phyloP scores from a whole-genome alignment of 495 filamentous ascomycete genomes.

The Podospora pseudoanserina region DNA sequence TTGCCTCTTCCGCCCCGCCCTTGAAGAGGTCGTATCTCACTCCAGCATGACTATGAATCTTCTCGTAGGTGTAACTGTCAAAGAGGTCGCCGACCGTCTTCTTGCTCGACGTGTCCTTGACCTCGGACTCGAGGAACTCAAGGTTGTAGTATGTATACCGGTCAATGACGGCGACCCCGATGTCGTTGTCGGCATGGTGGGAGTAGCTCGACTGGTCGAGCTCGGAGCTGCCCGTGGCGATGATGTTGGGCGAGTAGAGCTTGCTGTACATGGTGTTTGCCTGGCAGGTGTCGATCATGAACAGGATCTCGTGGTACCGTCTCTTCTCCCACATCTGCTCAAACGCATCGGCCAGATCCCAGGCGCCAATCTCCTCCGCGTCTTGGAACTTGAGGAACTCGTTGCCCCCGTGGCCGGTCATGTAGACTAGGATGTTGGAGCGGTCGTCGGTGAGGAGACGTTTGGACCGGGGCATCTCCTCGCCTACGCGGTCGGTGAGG shows the following conservation, averaged over 20 bases:
- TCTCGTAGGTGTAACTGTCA: conserved; percentile 88
- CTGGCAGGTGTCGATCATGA: conserved; percentile 99
- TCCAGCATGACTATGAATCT: conserved; percentile 92
- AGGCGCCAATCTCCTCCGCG: conserved; percentile 92
- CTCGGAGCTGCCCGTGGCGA: conserved; percentile 90
- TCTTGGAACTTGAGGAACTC: conserved; percentile 99
- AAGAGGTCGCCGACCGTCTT: conserved; percentile 89
- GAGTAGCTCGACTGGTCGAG: conserved; percentile 93
- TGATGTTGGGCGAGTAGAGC: conserved; percentile 94
- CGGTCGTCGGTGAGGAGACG: conserved; percentile 86
- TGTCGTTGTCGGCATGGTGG: conserved; percentile 94
- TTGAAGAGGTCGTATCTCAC: conserved; percentile 89
- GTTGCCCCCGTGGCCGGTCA: conserved; percentile 98
- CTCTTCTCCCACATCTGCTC: conserved; percentile 99
- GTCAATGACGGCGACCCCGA: conserved; percentile 96
- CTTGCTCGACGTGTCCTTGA: conserved; percentile 76
- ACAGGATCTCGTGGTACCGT: conserved; percentile 88
- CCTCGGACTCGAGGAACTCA: conserved; percentile 90
- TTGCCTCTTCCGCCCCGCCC: conserved; percentile 67
- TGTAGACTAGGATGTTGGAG: conserved; percentile 95
- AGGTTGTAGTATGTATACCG: conserved; percentile 98
- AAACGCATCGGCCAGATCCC: conserved; percentile 95
- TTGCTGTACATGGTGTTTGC: conserved; percentile 99
- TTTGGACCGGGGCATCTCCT: conserved; percentile 92
- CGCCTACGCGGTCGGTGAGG: conserved; percentile 85